Conservation (phyloP, 495 filamentous ascomycete genomes). For the Podospora pseudopauciseta region DNA sequence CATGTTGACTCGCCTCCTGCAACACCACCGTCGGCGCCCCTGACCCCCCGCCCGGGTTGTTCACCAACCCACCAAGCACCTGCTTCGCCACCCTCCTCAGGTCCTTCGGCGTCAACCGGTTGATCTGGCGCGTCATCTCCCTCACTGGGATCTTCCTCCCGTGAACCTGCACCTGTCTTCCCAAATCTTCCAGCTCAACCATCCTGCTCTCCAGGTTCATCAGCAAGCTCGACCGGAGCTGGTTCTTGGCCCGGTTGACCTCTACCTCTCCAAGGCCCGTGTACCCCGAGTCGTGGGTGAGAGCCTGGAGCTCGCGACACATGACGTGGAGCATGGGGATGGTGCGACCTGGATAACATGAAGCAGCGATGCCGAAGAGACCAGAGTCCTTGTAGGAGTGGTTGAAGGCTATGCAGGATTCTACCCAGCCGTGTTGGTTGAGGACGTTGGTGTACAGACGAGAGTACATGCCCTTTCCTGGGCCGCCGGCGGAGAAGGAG, state of each 20-base stretch:
- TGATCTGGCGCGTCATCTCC: slow-evolving; percentile 90
- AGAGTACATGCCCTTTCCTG: slow-evolving; percentile 98
- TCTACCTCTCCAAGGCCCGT: slow-evolving; percentile 67
- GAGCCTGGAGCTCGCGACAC: slow-evolving; percentile 78
- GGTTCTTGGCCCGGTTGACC: slow-evolving; percentile 97
- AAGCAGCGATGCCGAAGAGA: slow-evolving; percentile 87
- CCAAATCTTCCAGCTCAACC: slow-evolving; percentile 98
- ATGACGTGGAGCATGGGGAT: slow-evolving; percentile 85
- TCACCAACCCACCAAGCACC: slow-evolving; percentile 72
- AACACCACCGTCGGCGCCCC: slow-evolving; percentile 85
- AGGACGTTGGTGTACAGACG: slow-evolving; percentile 95
- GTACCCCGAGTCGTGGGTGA: slow-evolving; percentile 69
- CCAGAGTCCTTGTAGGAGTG: slow-evolving; percentile 95
- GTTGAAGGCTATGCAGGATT: slow-evolving; percentile 92
- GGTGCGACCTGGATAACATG: slow-evolving; percentile 72
- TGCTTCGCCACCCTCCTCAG: slow-evolving; percentile 76
- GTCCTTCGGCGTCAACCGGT: slow-evolving; percentile 74
- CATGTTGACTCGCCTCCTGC: slow-evolving; percentile 60
- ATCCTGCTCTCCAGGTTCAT: slow-evolving; percentile 98
- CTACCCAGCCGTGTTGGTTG: slow-evolving; percentile 95
- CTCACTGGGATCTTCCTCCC: slow-evolving; percentile 83
- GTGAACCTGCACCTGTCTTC: slow-evolving; percentile 92
- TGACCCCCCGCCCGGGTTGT: slow-evolving; percentile 79
- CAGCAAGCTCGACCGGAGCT: slow-evolving; percentile 80
- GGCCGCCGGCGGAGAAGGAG: slow-evolving; percentile 95